Base-by-base conservation (phyloP, 495 filamentous ascomycete species). In the Aspergillus affinis region DNA sequence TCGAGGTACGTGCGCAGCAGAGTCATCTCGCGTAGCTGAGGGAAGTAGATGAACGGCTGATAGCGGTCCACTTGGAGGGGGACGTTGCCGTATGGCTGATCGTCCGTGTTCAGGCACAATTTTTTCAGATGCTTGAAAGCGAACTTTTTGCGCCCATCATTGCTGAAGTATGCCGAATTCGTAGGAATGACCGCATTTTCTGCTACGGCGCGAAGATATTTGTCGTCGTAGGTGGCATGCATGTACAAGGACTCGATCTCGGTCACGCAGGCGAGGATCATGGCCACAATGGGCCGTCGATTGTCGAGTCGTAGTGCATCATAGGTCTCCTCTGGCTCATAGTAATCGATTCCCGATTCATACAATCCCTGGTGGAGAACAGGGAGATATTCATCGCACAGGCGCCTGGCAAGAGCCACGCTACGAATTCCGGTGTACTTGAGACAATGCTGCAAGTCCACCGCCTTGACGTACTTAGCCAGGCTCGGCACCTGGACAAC, bases 361-460 rank as follows among this genome's bases (percentile, higher is more conserved):
- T 10, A 6, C 23, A 45, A 27, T 2, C 48, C 49, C 20, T 23
- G 48, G 13, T 32, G 10, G 12, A 59, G 45, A 26, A 13, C 46
- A 10, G 48, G 15, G 18, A n/a, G 17, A 19, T 59, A 41, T 18
- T 59, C 21, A 2, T 27, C 13, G 13, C 18, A 9, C 6, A 59
- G n/a, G n/a, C 20, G 19, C 20, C 17, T 18, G 10, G 50, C 57
- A 0, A 59, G 50, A 8, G 8, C 0, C 18, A n/a, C 12, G 21
- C 57, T 59, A 21, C 15, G 6, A 7, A 20, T 3, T 18, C 48
- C 48, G 19, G 32, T 53, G 13, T 45, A 54, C 18, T 59, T 59
- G 12, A 59, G 32, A 19, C 26, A 45, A 27, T 59, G 49, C 19
- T n/a, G 13, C 18, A 59, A 21, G 29, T 53, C 17, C 13, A 59